phyloP scores from a whole-genome alignment of 2,329 filamentous ascomycete species.

The Colletotrichum karsti region DNA sequence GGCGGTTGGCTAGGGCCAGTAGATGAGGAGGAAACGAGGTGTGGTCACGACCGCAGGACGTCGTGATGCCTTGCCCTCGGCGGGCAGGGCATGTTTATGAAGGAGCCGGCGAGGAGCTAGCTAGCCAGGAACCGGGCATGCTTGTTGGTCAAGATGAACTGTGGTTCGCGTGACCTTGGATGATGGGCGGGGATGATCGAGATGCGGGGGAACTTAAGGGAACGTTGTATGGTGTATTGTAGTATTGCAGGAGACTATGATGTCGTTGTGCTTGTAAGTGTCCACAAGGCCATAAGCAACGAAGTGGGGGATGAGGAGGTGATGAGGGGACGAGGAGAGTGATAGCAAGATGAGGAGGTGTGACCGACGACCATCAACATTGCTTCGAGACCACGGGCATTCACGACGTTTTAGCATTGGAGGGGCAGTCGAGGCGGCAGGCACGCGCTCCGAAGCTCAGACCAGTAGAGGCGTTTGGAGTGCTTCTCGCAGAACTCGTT shows the following conservation, averaged over 20 bases:
- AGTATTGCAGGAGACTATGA: constrained; percentile 19
- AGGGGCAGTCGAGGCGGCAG: neutral
- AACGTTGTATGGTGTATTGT: constrained; percentile 12
- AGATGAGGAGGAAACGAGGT: neutral
- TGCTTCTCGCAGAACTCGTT: neutral
- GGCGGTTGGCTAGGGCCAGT: neutral
- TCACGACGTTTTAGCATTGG: constrained; percentile 12
- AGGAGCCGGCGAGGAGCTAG: neutral
- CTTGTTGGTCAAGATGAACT: constrained; percentile 10
- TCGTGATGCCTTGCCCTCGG: neutral
- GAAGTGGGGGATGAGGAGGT: neutral
- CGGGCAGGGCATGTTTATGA: constrained; percentile 14
- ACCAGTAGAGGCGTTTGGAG: neutral
- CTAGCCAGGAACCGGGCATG: neutral
- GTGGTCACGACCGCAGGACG: neutral
- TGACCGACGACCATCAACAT: too few species aligned
- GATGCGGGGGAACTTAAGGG: constrained; percentile 15
- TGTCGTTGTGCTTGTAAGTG: constrained; percentile 13
- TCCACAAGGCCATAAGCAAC: neutral
- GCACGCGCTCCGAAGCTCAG: constrained; percentile 4
- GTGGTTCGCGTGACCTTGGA: constrained; percentile 12
- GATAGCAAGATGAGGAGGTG: neutral
- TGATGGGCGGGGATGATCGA: constrained; percentile 8
- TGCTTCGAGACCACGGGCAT: neutral
- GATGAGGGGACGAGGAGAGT: neutral